Evolutionary conservation across 306 rosid genomes (phyloP).

Genomic region (Trichosanthes cucumerina): DNA sequence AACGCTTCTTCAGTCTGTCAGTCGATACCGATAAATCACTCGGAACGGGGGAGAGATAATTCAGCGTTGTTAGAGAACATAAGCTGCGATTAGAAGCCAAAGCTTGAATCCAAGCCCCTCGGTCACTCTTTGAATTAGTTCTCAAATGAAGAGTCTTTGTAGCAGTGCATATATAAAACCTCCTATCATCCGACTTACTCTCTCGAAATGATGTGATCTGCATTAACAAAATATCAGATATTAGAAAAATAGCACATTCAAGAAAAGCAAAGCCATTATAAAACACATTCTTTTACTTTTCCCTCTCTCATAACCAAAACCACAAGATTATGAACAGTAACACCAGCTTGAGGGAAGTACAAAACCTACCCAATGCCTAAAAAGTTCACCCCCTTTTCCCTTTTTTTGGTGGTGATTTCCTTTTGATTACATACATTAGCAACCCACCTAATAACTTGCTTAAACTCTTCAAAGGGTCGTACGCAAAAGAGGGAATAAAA

Average conservation of each 20-base stretch:
- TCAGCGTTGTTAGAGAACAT: constrained; percentile 33
- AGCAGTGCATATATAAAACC: constrained; percentile 73
- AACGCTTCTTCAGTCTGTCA: constrained; percentile 54
- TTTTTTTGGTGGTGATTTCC: background rate
- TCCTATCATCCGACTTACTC: constrained; percentile 85
- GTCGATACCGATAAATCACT: constrained; percentile 60
- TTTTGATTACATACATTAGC: background rate
- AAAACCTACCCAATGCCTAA: background rate
- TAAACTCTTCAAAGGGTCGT: background rate
- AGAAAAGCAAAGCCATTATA: background rate
- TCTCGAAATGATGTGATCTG: constrained; percentile 37
- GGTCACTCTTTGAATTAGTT: constrained; percentile 70
- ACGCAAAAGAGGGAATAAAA: background rate
- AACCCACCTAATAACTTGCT: background rate
- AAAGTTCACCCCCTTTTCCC: background rate
- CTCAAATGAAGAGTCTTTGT: constrained; percentile 96
- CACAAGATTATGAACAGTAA: background rate
- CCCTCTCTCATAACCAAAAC: background rate
- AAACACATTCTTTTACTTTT: background rate
- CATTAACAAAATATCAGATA: background rate
- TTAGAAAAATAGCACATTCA: background rate
- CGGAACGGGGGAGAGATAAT: constrained; percentile 40
- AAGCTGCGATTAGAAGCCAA: constrained; percentile 56
- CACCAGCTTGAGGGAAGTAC: background rate
- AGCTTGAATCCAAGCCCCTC: constrained; percentile 92